These are phyloP conservation scores for Globisporangium ultimum DNA, from an alignment of 352 stramenopile genomes.

Conservation along the genomic window DNA sequence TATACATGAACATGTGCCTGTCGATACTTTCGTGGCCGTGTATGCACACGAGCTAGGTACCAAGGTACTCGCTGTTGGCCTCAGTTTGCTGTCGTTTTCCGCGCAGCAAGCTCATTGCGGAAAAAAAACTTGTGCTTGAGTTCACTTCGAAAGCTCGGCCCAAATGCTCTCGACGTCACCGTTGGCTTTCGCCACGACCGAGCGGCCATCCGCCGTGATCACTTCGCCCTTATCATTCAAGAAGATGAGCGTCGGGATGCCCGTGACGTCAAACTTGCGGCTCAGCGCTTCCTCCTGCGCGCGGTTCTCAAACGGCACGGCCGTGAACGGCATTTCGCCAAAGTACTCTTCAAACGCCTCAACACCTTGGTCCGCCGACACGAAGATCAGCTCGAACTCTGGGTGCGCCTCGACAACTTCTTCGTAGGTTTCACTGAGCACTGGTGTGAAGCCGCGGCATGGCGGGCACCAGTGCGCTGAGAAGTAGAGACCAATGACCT, in stretches of 20 bases:
- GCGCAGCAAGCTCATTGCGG: too few relatives aligned
- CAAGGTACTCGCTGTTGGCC: too few relatives aligned
- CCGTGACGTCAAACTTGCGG: slow-evolving; percentile 78
- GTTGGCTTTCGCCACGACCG: slow-evolving; percentile 64
- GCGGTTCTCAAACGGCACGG: slow-evolving; percentile 89
- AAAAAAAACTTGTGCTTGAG: neutral
- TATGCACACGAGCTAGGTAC: too few relatives aligned
- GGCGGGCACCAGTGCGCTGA: slow-evolving; percentile 94
- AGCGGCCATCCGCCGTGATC: slow-evolving; percentile 75
- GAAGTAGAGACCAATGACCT: slow-evolving; percentile 95
- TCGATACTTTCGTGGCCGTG: too few relatives aligned
- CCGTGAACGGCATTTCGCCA: slow-evolving; percentile 90
- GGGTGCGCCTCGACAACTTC: slow-evolving; percentile 83
- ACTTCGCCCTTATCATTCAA: slow-evolving; percentile 76
- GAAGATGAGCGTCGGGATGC: slow-evolving; percentile 90
- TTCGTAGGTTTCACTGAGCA: slow-evolving; percentile 89
- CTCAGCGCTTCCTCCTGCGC: slow-evolving; percentile 64
- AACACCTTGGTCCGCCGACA: slow-evolving; percentile 79
- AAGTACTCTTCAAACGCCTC: slow-evolving; percentile 91
- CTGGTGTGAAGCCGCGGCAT: slow-evolving; percentile 93
- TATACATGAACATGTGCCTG: too few relatives aligned
- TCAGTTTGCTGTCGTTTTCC: too few relatives aligned
- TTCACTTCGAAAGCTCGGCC: slow-evolving; percentile 57
- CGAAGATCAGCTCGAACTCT: slow-evolving; percentile 90
- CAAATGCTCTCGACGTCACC: slow-evolving; percentile 73